Percentiles rank a stretch among this genome's conserved stretches.
phyloP scores from a whole-genome alignment of 2,329 filamentous ascomycete genomes.

The Fragosphaeria purpurea region DNA sequence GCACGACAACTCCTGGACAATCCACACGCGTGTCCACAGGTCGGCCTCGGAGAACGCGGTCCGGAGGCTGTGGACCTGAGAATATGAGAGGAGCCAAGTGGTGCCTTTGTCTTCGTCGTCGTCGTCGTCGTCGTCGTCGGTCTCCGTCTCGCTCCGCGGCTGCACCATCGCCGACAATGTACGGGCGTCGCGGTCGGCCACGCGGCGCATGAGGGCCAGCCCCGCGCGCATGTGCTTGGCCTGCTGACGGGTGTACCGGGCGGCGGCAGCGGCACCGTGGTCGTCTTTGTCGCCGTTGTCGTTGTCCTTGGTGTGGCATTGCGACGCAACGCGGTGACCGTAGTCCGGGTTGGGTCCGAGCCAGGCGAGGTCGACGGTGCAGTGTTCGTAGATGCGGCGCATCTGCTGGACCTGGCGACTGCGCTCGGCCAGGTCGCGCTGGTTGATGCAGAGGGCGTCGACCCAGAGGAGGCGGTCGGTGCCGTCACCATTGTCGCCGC shows the following conservation, averaged over 20 bases:
- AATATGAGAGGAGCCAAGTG: neutral
- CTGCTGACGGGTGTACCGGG: neutral
- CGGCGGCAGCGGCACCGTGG: neutral
- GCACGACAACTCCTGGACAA: conserved; percentile 11
- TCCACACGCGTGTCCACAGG: conserved; percentile 11
- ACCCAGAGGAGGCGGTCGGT: conserved; percentile 10
- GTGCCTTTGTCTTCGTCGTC: neutral
- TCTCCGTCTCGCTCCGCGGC: no score
- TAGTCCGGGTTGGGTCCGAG: conserved; percentile 5
- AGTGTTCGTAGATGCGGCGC: conserved; percentile 10
- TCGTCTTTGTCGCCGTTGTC: neutral
- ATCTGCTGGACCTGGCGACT: conserved; percentile 10
- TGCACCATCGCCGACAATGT: conserved; percentile 2
- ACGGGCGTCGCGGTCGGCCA: neutral
- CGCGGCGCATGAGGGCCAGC: conserved; percentile 1
- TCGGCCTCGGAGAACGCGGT: neutral
- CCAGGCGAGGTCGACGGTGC: conserved; percentile 5
- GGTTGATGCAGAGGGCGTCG: conserved; percentile 15
- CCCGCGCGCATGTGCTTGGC: neutral
- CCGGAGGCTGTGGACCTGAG: neutral
- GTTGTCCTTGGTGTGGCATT: conserved; percentile 8
- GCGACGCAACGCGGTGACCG: neutral
- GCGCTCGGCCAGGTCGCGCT: conserved; percentile 9
- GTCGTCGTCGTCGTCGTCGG: neutral
- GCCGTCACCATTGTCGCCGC: no score